Evolutionary conservation across 2,329 filamentous ascomycete genomes (phyloP), one percentile per base, ranked within the genome.

Genomic region (Xenosphaeropsis pyriputrescens): DNA sequence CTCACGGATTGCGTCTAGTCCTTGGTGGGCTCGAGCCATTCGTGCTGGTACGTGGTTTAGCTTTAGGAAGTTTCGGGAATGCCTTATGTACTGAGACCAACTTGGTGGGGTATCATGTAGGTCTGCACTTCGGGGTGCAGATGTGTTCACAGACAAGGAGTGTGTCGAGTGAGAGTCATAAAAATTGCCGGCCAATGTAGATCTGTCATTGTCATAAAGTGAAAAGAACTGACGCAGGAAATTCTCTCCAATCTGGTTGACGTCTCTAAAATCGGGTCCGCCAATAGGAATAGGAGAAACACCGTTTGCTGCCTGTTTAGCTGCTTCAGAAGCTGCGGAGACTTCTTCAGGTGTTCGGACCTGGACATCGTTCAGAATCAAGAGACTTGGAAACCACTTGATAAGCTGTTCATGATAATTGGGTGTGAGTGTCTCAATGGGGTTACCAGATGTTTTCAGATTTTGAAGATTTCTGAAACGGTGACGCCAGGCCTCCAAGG

Each of bases 321-420:
- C 18, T 13, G 66, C 58, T 44, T 66, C 48, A 18, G 64, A 62
- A 35, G 65, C 59, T 41, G 65, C 58, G 47, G 64, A 58, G 39
- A 73, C 67, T 7, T 72, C 72, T 50, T 84, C 75, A 1, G 77
- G 68, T 1, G 79, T 82, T 42, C 85, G 75, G 14, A 94, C 73
- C 51, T 80, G 72, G 5, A 73, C 63, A 39, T 76, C 75, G 56
- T 93, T 93, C 46, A 96, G 63, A 42, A 78, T 72, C 49, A 78
- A 75, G 13, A 96, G 69, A 41, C 75, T 80, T 1, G 85, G 88
- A 52, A 85, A 96, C 80, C 85, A 93, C 31, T 75, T 73, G 19
- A 84, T 63, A 40, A 95, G 63, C 35, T 85, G 80, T 55, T 79
- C 82, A 42, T 70, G 68, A 54, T 81, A 83, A 40, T 69, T 67